Percentiles rank a stretch among this genome's conserved stretches.
phyloP scores from a whole-genome alignment of 495 filamentous ascomycete genomes.

The Xeromyces bisporus region DNA sequence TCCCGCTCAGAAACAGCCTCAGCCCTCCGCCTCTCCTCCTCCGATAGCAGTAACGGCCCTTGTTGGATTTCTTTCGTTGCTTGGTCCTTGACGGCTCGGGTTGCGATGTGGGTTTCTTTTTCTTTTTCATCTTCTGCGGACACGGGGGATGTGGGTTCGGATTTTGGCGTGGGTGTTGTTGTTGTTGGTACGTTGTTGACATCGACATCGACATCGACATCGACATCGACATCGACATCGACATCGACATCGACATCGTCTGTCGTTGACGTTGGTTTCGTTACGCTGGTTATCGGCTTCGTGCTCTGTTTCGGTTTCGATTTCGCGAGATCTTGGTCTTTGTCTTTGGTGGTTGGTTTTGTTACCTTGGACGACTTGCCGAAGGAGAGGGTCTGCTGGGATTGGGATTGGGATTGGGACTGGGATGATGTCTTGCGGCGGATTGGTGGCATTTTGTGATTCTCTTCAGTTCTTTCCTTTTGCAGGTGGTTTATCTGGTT shows the following conservation, averaged over 20 bases:
- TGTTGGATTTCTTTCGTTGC: constrained; percentile 23
- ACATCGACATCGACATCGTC: too few relatives aligned
- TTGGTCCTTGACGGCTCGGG: constrained; percentile 30
- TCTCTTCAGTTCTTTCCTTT: background rate
- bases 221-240: too few relatives aligned
- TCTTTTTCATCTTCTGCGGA: background rate
- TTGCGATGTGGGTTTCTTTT: constrained; percentile 26
- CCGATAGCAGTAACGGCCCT: constrained; percentile 25
- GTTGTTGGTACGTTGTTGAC: too few relatives aligned
- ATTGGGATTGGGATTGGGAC: constrained; percentile 13
- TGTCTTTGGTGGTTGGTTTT: constrained; percentile 49
- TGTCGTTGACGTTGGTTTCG: background rate
- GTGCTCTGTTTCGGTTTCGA: constrained; percentile 29
- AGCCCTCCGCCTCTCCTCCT: constrained; percentile 39
- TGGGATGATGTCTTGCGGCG: constrained; percentile 37
- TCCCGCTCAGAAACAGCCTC: constrained; percentile 41
- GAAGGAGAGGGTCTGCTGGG: constrained; percentile 65
- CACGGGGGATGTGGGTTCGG: too few relatives aligned
- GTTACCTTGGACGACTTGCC: constrained; percentile 49
- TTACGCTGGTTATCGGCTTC: too few relatives aligned
- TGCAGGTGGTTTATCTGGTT: too few relatives aligned
- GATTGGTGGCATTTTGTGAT: constrained; percentile 46
- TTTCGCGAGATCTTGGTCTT: too few relatives aligned
- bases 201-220: too few relatives aligned
- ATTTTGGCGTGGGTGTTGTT: too few relatives aligned